Evolutionary conservation across 2,329 filamentous ascomycete species (phyloP).

Genomic region (Aspergillus calidoustus): DNA sequence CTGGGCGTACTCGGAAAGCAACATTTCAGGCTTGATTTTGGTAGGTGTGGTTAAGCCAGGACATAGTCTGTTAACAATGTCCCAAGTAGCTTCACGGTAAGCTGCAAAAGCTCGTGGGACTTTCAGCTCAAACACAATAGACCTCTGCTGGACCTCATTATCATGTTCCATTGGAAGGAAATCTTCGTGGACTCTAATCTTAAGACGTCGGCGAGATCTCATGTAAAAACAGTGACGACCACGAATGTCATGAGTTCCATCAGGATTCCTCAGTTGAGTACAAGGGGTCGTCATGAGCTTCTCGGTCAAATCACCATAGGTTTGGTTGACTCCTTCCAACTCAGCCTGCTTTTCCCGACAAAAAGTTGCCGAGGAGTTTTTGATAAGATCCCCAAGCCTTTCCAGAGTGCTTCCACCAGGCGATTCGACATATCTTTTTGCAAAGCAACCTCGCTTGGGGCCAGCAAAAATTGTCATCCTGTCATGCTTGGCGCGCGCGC

Average conservation of each 20-base stretch:
- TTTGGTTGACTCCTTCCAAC: conserved; percentile 37
- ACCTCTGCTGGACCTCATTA: conserved; percentile 39
- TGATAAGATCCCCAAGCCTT: conserved; percentile 40
- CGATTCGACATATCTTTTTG: conserved; percentile 51
- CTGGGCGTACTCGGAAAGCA: conserved; percentile 40
- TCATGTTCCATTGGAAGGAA: conserved; percentile 47
- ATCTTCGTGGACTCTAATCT: conserved; percentile 56
- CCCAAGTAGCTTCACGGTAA: conserved; percentile 61
- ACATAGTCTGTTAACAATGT: conserved; percentile 47
- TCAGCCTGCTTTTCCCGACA: conserved; percentile 46
- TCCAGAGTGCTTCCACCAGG: conserved; percentile 28
- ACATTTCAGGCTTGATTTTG: conserved; percentile 26
- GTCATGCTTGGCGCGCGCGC: conserved; percentile 21
- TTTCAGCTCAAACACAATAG: conserved; percentile 58
- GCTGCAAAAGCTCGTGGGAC: conserved; percentile 50
- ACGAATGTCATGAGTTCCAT: conserved; percentile 36
- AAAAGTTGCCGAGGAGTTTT: conserved; percentile 32
- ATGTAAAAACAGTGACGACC: conserved; percentile 48
- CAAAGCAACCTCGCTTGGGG: conserved; percentile 50
- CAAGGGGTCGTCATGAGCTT: conserved; percentile 47
- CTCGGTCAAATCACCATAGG: conserved; percentile 38
- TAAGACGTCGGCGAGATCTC: conserved; percentile 43
- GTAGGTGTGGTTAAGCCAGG: conserved; percentile 24
- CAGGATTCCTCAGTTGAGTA: conserved; percentile 25
- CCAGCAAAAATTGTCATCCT: conserved; percentile 55